Evolutionary conservation across 179 eudicot genomes (phyloP), one percentile per base, ranked within the genome.

Genomic region (Vitellaria paradoxa): DNA sequence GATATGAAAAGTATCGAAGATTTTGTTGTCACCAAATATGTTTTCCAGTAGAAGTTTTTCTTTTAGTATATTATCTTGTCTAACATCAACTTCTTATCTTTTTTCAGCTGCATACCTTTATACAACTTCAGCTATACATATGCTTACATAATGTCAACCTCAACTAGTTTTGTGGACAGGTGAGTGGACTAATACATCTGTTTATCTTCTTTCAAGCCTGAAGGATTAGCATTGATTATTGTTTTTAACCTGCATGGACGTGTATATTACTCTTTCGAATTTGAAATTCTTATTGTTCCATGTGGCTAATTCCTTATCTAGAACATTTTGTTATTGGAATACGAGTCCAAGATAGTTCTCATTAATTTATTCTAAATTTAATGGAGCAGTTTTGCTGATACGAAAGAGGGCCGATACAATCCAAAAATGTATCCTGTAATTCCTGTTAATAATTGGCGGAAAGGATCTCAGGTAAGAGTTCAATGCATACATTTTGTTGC

Each of bases 161-260:
- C 97, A 70, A 94, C 86, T 80, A 94, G 98, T 78, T 94, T 92
- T 86, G 97, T 94, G 70, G 98, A 92, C 89, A 94, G 98, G 98
- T 94, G 65, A 80, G 85, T 66, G 21, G 77, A 17, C 59, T 21
- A 17, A 20, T 63, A 45, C 68, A 68, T 52, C 64, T 60, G 17
- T 57, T 47, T 64, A 30, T 79, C 59, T 60, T 49, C 21, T 46
- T 75, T 52, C 11, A 53, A 23, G 13, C 21, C 62, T 40, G 40
- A 65, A 52, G n/a, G 30, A 17, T 26, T 49, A 63, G 70, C 23
- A 64, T n/a, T 10, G 6, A 9, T 18, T 64, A 37, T 75, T 75
- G 52, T 42, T 74, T 50, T 52, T 40, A 52, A 26, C 20, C 53
- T 65, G 15, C 21, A 47, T 63, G 24, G 9, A 14, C 24, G 10